Evolutionary conservation across 1,284 basidiomycete genomes (phyloP).

Genomic region (Apiotrichum gracile): DNA sequence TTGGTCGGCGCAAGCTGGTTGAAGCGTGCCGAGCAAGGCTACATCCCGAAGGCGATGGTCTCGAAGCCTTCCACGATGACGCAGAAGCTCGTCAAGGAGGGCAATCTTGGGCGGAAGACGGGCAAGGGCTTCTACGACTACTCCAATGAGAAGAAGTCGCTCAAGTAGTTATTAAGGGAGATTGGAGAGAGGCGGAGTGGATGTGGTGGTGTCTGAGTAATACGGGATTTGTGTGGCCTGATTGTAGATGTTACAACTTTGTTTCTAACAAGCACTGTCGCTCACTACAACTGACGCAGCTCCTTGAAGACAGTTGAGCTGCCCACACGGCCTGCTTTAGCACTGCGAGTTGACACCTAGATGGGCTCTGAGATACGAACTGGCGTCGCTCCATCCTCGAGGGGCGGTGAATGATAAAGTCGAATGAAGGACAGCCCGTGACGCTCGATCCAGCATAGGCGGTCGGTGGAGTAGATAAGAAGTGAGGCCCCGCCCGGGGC

Average conservation of each 20-base stretch:
- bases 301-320: no score
- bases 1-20: constrained; percentile 54
- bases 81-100: constrained; percentile 52
- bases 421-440: no score
- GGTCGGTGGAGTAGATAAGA: no score
- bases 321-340: no score
- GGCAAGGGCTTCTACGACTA: constrained; percentile 48
- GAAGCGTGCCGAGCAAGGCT: constrained; percentile 47
- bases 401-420: no score
- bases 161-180: not conserved
- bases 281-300: no score
- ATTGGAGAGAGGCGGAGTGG: not conserved
- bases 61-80: constrained; percentile 48
- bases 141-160: constrained; percentile 4
- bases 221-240: not conserved
- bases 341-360: no score
- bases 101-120: constrained; percentile 53
- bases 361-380: no score
- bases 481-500: no score
- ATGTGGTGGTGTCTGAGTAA: not conserved
- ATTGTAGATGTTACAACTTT: not conserved
- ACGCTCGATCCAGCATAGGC: no score
- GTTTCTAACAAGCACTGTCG: no score
- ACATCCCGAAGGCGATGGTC: constrained; percentile 49
- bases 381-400: no score